Evolutionary conservation across 2,329 filamentous ascomycete genomes (phyloP), one percentile per base, ranked within the genome.

Genomic region (Penicillium sp.): DNA sequence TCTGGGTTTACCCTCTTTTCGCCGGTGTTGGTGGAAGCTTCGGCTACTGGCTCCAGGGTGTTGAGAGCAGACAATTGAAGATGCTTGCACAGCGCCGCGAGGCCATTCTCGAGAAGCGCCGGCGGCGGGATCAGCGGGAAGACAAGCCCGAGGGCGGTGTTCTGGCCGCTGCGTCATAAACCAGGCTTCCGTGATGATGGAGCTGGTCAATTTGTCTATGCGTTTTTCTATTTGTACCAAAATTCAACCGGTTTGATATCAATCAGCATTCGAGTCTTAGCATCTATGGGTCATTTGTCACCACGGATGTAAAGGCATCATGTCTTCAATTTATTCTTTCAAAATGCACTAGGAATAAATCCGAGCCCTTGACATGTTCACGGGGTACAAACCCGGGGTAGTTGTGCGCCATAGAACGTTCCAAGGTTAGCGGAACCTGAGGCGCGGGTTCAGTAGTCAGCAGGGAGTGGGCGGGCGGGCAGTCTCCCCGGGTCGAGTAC

Each of bases 11-110:
- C 80, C 94, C 94, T 52, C 78, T 93, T 66, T 99, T 94, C 77
- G 92, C 87, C 55, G 84, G 84, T 65, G 85, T 91, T 60, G 92
- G 92, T 67, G 92, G 88, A 66, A 91, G 89, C 77, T 97, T 97
- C 78, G 94, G 94, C 66, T 97, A 97, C 83, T 99, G 93, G 92
- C 81, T 99, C 66, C 87, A 92, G 80, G 90, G 91, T 60, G 90
- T 97, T 53, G 91, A 97, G 75, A 81, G 90, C 69, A 83, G 86
- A 72, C 93, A 97, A 78, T 83, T 88, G 64, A 84, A 85, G 62
- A 83, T 92, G 59, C 80, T 99, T 56, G 80, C 82, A 62, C 89
- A 93, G 71, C 87, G 92, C 71, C 92, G 92, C 81, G 83, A 89
- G 64, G 76, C 82, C 52, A 82, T 99, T 63, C 79, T 97, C 55